Conservation (phyloP, 805 yeast genomes). For the Metschnikowia noctiluminum region DNA sequence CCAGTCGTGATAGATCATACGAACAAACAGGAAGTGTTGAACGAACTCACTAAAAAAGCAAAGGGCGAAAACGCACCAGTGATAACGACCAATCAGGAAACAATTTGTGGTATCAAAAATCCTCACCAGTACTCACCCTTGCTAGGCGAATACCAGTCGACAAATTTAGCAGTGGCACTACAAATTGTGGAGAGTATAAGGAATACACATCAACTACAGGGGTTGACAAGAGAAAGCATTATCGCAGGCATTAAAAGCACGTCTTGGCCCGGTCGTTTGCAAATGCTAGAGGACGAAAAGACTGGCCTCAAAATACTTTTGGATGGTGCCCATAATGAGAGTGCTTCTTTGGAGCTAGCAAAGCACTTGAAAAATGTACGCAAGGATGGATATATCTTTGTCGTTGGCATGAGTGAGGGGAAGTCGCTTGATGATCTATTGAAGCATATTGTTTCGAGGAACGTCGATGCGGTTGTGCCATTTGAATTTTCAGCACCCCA, state of each 20-base stretch:
- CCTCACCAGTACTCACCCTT: constrained; percentile 52
- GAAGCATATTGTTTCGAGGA: constrained; percentile 41
- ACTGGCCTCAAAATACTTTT: constrained; percentile 42
- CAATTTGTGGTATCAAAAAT: constrained; percentile 9
- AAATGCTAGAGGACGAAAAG: constrained; percentile 30
- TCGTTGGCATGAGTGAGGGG: constrained; percentile 75
- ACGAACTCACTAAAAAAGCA: constrained; percentile 43
- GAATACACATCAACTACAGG: constrained; percentile 17
- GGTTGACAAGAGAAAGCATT: constrained; percentile 35
- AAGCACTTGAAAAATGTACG: constrained; percentile 41
- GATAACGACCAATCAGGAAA: constrained; percentile 19
- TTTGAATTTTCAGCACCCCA: constrained; percentile 69
- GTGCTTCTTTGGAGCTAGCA: constrained; percentile 74
- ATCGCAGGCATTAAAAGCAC: constrained; percentile 52
- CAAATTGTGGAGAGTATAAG: constrained; percentile 43
- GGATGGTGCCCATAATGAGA: constrained; percentile 92
- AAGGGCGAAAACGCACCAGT: constrained; percentile 25
- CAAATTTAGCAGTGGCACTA: constrained; percentile 68
- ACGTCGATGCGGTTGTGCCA: constrained; percentile 55
- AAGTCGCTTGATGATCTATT: constrained; percentile 56
- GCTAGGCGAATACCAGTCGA: constrained; percentile 68
- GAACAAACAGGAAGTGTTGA: constrained; percentile 38
- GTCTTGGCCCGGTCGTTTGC: constrained; percentile 87
- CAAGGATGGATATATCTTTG: constrained; percentile 45
- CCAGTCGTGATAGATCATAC: constrained; percentile 49